Percentiles rank a stretch among this genome's conserved stretches.
Evolutionary conservation across 768 basidiomycete species (phyloP).

Genomic region (Amanita muscaria): DNA sequence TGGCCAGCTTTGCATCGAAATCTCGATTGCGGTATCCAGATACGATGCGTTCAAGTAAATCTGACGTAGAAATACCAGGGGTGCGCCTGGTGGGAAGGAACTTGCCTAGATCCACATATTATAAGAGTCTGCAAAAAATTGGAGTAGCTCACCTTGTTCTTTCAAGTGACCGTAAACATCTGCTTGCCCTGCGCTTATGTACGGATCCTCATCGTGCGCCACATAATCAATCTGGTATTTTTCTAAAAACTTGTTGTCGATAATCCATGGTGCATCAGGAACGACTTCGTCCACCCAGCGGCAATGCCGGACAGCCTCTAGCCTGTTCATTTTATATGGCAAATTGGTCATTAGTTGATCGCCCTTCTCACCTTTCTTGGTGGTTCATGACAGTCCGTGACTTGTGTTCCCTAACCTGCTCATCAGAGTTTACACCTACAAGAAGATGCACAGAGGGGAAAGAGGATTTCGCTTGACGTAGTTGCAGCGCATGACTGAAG

Average conservation of each 20-base stretch:
- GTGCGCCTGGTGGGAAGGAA: slow-evolving; percentile 95
- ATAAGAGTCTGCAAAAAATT: background rate
- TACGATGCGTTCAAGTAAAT: slow-evolving; percentile 87
- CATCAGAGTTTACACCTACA: slow-evolving; percentile 89
- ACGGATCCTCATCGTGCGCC: slow-evolving; percentile 92
- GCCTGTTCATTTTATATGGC: slow-evolving; percentile 39
- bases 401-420: slow-evolving; percentile 73
- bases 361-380: slow-evolving; percentile 37
- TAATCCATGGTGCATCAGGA: slow-evolving; percentile 85
- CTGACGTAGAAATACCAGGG: slow-evolving; percentile 89
- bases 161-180: slow-evolving; percentile 87
- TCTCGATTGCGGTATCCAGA: slow-evolving; percentile 74
- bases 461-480: slow-evolving; percentile 92
- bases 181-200: slow-evolving; percentile 65
- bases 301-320: slow-evolving; percentile 92
- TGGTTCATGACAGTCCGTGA: slow-evolving; percentile 82
- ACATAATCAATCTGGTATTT: slow-evolving; percentile 92
- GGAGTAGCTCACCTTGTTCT: slow-evolving; percentile 48
- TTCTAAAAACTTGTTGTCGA: slow-evolving; percentile 73
- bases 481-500: slow-evolving; percentile 82
- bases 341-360: background rate
- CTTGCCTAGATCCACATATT: slow-evolving; percentile 46
- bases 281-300: slow-evolving; percentile 96
- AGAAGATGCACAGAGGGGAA: slow-evolving; percentile 88
- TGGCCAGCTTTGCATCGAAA: slow-evolving; percentile 84